Evolutionary conservation across 306 rosid species (phyloP).

Genomic region (Cucumis melo): DNA sequence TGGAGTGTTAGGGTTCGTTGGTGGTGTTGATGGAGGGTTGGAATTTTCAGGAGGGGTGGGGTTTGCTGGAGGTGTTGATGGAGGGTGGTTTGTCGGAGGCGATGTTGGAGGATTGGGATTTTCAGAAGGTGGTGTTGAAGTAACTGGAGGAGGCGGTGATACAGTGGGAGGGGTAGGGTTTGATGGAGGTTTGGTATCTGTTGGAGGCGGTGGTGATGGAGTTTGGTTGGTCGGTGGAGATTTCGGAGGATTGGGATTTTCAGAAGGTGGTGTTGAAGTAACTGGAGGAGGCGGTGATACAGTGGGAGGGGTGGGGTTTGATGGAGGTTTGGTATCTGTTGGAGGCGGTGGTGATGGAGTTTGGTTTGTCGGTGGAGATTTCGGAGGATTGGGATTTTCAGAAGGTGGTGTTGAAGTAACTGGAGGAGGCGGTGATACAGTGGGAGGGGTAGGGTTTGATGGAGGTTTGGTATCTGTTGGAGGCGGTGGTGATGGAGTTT

Average conservation of each 20-base stretch:
- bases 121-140: background rate
- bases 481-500: background rate
- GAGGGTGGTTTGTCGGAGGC: background rate
- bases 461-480: slow-evolving; percentile 1
- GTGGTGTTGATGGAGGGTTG: slow-evolving; percentile 2
- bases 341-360: slow-evolving; percentile 5
- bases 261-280: background rate
- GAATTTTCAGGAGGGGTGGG: background rate
- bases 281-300: too few species aligned
- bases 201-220: background rate
- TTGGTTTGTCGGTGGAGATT: background rate
- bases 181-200: too few species aligned
- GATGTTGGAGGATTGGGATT: background rate
- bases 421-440: background rate
- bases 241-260: background rate
- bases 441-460: background rate
- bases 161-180: background rate
- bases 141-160: too few species aligned
- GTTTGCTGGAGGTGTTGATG: background rate
- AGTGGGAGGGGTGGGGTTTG: background rate
- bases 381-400: background rate
- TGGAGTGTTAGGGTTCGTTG: too few species aligned
- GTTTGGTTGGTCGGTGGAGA: background rate
- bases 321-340: too few species aligned
- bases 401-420: background rate